Base-by-base conservation (phyloP, 2,329 filamentous ascomycete species). In the Rachicladosporium sp. region DNA sequence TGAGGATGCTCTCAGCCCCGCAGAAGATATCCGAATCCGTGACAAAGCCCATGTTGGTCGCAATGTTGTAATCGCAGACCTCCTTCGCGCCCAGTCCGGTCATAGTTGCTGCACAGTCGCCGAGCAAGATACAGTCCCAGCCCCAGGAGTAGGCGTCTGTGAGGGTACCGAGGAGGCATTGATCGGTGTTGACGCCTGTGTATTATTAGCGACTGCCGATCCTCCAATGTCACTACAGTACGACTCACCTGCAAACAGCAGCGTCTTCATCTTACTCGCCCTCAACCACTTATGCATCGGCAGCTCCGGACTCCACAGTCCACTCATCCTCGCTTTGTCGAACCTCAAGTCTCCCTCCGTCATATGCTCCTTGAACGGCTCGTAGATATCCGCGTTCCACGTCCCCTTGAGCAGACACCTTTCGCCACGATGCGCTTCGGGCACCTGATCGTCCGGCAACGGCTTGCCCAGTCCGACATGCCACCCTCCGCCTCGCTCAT, bases 41-140 rank as follows among this genome's bases (percentile, higher is more conserved):
- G 5, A 65, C 62, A 41, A 65, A 65, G 13, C 62, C 61, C 57
- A 64, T 61, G 47, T 64, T 65, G 11, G 57, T 62, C 5, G 59
- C 55, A 33, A 64, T 55, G 37, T 64, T 61, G 42, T 63, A 62
- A 37, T 64, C 61, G 31, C 58, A 54, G 8, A 65, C 51, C 35
- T 53, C 59, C 40, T 63, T 59, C 3, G 63, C 61, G 11, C 57
- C 57, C 29, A 57, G 43, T 9, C 55, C 56, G 1, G 62, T 64
- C 61, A 63, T 62, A 0, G 62, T 64, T 5, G 60, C 61, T 2
- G 60, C 61, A 45, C 61, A 65, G 47, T 65, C 62, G 40, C 52
- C 47, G 31, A 65, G 48, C n/a, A 64, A 50, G 32, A 65, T 53
- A 43, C 60, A 64, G 41, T 64, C 62, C 58, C 59, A 65, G 46